Base-by-base conservation (phyloP, 225 moss, liverwort and hornwort genomes). In the Ulota crispa region DNA sequence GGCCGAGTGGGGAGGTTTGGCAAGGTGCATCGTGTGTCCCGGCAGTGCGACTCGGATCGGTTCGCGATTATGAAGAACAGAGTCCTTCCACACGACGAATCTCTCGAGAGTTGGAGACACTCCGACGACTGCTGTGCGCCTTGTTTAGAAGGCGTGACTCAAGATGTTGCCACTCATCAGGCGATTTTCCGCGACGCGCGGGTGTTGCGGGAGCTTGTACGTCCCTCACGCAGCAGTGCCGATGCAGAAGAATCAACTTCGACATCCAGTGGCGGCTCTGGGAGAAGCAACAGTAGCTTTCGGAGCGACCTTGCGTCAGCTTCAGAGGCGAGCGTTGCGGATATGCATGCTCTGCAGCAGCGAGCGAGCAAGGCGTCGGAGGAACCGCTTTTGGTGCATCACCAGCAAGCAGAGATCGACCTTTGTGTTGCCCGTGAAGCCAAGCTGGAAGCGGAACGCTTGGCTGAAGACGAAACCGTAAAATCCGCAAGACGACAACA, bases 1-100 rank as follows among this genome's bases (percentile, higher is more conserved):
- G 85, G 78, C 3, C 31, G 42, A 31, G 81, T 78, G 4, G 85
- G 73, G 41, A 66, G 20, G 9, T 68, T 82, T 36, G 73, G 78
- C 39, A 61, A 78, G 31, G 68, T 82, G 24, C 41, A 50, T 1
- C 81, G 67, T 36, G 53, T 53, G 54, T 19, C 42, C 13, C 14
- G 13, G 12, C 57, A 30, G 20, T 28, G 3, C 7, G 37, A 30
- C 39, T 9, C 10, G 0, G 28, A 75, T 39, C 75, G 27, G 59
- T 9, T 53, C 6, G 5, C 21, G 2, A 21, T 63, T 4, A 6
- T 11, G 64, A 30, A 15, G 47, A 63, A 12, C 10, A 31, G 21
- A 9, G 13, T 72, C 3, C 32, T 57, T 4, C 5, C 70, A 6
- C 18, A 67, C 16, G 32, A 24, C 32, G 57, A 4, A 3, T 2